These are phyloP conservation scores for Tulasnella sp. DNA, from an alignment of 768 basidiomycete genomes.

Conservation along the genomic window DNA sequence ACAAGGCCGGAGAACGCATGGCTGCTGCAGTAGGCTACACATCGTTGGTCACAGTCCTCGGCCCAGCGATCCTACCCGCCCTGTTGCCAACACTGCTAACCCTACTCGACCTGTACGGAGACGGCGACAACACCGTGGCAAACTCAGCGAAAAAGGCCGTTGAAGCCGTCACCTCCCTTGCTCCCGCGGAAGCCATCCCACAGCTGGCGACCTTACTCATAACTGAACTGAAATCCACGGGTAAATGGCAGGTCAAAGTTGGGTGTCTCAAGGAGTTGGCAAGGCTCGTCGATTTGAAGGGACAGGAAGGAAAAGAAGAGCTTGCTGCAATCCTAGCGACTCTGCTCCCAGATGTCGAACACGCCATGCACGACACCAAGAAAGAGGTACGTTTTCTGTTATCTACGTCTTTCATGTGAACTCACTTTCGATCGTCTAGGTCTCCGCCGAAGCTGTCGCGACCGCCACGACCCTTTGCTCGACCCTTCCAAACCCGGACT, in stretches of 20 bases:
- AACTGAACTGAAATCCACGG: conserved; percentile 47
- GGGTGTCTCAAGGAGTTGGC: conserved; percentile 83
- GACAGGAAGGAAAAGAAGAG: conserved; percentile 52
- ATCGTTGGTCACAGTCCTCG: conserved; percentile 61
- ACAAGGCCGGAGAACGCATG: conserved; percentile 44
- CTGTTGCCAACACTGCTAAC: conserved; percentile 69
- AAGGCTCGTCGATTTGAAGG: conserved; percentile 45
- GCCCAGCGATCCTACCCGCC: conserved; percentile 60
- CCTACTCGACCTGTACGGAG: conserved; percentile 79
- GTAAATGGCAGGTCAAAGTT: conserved; percentile 95
- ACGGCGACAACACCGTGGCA: conserved; percentile 90
- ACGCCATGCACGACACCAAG: conserved; percentile 95
- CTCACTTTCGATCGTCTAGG: conserved; percentile 38
- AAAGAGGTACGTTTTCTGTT: conserved; percentile 53
- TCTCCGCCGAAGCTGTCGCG: conserved; percentile 78
- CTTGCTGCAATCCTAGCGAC: conserved; percentile 78
- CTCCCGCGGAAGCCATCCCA: conserved; percentile 66
- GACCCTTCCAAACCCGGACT: conserved; percentile 88
- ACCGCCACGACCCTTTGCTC: conserved; percentile 82
- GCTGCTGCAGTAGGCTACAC: conserved; percentile 75
- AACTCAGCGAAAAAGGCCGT: conserved; percentile 68
- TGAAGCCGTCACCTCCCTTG: conserved; percentile 73
- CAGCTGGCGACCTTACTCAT: conserved; percentile 25
- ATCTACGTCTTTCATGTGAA: not conserved
- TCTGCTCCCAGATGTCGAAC: conserved; percentile 78